These are phyloP conservation scores for Xylogone sp. DNA, from an alignment of 2,329 filamentous ascomycete genomes.

Conservation along the genomic window DNA sequence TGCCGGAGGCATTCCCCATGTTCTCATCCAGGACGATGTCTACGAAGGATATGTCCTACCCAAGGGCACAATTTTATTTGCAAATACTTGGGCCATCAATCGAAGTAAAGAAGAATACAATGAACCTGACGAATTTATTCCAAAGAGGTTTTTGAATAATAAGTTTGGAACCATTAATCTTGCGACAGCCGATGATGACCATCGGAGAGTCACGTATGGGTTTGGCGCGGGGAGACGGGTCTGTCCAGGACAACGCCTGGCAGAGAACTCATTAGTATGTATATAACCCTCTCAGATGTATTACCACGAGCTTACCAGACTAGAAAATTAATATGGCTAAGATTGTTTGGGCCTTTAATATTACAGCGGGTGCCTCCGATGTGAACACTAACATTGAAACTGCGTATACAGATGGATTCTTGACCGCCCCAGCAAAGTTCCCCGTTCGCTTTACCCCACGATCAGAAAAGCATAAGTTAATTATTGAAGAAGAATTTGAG, in stretches of 20 bases:
- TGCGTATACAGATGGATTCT: neutral
- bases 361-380: neutral
- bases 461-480: neutral
- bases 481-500: neutral
- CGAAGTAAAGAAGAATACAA: neutral
- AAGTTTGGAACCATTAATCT: neutral
- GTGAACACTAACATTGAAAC: neutral
- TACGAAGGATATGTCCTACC: constrained; percentile 53
- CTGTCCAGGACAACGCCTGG: constrained; percentile 53
- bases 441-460: neutral
- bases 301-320: neutral
- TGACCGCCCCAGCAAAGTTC: neutral
- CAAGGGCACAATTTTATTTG: constrained; percentile 47
- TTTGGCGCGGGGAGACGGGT: constrained; percentile 38
- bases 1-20: constrained; percentile 49
- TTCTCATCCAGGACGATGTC: constrained; percentile 47
- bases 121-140: constrained; percentile 26
- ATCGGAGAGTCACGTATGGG: neutral
- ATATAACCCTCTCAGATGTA: neutral
- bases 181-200: neutral
- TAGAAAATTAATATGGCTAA: neutral
- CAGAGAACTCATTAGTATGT: constrained; percentile 26
- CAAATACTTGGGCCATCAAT: constrained; percentile 22
- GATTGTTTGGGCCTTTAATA: neutral
- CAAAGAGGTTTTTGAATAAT: constrained; percentile 22